Base-by-base conservation (phyloP, 768 basidiomycete genomes). In the Mycena crocata region DNA sequence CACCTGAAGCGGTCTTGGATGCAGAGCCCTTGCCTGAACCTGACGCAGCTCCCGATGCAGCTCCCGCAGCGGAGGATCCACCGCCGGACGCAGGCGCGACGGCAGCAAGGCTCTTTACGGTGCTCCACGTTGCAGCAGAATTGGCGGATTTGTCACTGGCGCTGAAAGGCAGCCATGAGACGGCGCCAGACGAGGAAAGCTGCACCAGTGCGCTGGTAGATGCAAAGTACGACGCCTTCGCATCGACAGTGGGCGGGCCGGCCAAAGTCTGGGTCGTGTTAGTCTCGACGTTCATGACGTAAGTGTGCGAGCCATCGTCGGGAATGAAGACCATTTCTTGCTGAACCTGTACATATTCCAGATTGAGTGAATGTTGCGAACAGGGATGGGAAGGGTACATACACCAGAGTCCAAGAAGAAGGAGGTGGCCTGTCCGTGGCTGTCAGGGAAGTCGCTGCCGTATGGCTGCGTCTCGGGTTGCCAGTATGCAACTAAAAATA, bases 311-410 rank as follows among this genome's bases (percentile, higher is more conserved):
- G 67, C 87, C 87, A 74, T 94, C 90, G 74, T 90, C 84, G 23
- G 93, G 93, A 64, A 93, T 81, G 80, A 89, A 93, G 14, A 88
- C 91, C 73, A 94, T 90, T 75, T 92, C 88, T 62, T 89, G 82
- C 71, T 93, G 92, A 17, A 90, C 88, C 84, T 90, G 51, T 24
- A n/a, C n/a, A n/a, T n/a, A 39, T 63, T 28, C n/a, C 35, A 12
- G 17, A 30, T 34, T 42, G 28, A 50, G 42, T 32, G 6, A 14
- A 23, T 46, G 19, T 30, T 42, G 19, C 10, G 26, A 39, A 57
- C 28, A n/a, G 45, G 28, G 15, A 7, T 31, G 10, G 54, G 10
- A 35, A 37, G 9, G 34, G 46, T 42, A 71, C 85, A 62, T 73
- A 87, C 89, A 45, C 81, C 84, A 56, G 71, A 69, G 2, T 72